phyloP scores from a whole-genome alignment of 805 yeast genomes.

The Ogataea pignaliae region DNA sequence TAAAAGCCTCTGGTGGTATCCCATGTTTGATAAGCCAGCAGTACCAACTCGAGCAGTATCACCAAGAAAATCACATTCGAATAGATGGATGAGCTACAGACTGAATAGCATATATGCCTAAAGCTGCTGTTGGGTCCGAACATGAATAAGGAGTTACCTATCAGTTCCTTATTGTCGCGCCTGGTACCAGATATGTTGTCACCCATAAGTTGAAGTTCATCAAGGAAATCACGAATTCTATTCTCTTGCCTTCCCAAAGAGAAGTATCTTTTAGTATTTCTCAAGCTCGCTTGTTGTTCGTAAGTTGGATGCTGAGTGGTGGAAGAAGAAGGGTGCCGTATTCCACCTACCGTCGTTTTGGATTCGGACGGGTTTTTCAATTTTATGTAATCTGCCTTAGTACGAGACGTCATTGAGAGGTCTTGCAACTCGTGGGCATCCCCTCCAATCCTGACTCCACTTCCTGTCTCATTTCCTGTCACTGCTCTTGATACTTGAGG shows the following conservation, averaged over 20 bases:
- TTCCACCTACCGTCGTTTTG: no score
- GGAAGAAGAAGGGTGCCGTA: no score
- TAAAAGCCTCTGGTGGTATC: slow-evolving; percentile 41
- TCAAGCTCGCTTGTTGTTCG: no score
- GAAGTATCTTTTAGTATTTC: no score
- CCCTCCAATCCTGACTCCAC: no score
- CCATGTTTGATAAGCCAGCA: slow-evolving; percentile 55
- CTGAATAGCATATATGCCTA: slow-evolving; percentile 30
- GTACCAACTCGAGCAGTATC: slow-evolving; percentile 39
- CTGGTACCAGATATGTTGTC: slow-evolving; percentile 8
- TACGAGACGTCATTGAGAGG: no score
- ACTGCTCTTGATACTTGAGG: no score
- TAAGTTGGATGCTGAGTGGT: no score
- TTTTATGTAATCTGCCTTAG: no score
- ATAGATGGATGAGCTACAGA: slow-evolving; percentile 24
- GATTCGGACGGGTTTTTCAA: no score
- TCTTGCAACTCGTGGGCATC: no score
- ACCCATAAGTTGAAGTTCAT: neutral
- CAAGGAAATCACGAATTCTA: neutral
- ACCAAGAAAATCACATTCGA: slow-evolving; percentile 33
- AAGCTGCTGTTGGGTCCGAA: slow-evolving; percentile 31
- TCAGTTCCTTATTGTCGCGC: neutral
- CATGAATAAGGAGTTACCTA: slow-evolving; percentile 36
- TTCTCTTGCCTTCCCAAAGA: neutral
- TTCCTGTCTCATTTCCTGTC: no score